These are phyloP conservation scores for Penicillium freii DNA, from an alignment of 2,329 filamentous ascomycete species.

Conservation along the genomic window DNA sequence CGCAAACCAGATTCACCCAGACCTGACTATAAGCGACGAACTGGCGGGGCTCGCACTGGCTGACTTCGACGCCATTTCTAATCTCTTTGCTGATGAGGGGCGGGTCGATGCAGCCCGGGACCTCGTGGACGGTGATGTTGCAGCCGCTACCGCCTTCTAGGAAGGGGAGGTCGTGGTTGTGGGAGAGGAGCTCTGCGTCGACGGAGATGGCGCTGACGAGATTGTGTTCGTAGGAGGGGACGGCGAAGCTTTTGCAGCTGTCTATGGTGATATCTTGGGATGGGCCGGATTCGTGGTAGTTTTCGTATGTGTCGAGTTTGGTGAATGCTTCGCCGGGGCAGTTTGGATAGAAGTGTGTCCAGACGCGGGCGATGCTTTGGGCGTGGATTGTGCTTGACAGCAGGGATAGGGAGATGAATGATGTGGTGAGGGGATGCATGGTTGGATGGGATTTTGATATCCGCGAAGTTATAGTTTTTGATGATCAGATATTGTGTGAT, in stretches of 20 bases:
- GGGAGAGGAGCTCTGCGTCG: slow-evolving; percentile 24
- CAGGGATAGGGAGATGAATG: slow-evolving; percentile 17
- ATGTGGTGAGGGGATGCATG: slow-evolving; percentile 20
- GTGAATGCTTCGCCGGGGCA: slow-evolving; percentile 26
- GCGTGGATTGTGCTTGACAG: slow-evolving; percentile 22
- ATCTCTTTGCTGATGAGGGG: slow-evolving; percentile 29
- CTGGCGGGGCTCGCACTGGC: slow-evolving; percentile 24
- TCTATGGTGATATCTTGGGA: slow-evolving; percentile 23
- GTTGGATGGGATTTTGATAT: not conserved
- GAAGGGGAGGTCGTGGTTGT: slow-evolving; percentile 16
- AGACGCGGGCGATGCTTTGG: slow-evolving; percentile 28
- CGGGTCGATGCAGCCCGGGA: slow-evolving; percentile 31
- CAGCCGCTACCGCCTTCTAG: slow-evolving; percentile 20
- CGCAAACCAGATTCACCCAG: slow-evolving; percentile 34
- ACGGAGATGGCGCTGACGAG: slow-evolving; percentile 31
- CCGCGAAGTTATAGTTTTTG: not conserved
- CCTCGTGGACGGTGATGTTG: slow-evolving; percentile 35
- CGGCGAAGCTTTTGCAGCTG: slow-evolving; percentile 27
- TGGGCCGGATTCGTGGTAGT: slow-evolving; percentile 25
- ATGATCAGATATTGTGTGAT: not conserved
- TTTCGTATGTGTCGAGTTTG: slow-evolving; percentile 24
- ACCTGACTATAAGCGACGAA: slow-evolving; percentile 30
- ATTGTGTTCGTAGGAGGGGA: slow-evolving; percentile 24
- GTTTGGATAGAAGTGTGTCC: slow-evolving; percentile 32
- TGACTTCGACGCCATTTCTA: slow-evolving; percentile 22